Percentiles rank a stretch among this genome's conserved stretches.
phyloP scores from a whole-genome alignment of 192 early-diverging fungal species.

The Podila epigama region DNA sequence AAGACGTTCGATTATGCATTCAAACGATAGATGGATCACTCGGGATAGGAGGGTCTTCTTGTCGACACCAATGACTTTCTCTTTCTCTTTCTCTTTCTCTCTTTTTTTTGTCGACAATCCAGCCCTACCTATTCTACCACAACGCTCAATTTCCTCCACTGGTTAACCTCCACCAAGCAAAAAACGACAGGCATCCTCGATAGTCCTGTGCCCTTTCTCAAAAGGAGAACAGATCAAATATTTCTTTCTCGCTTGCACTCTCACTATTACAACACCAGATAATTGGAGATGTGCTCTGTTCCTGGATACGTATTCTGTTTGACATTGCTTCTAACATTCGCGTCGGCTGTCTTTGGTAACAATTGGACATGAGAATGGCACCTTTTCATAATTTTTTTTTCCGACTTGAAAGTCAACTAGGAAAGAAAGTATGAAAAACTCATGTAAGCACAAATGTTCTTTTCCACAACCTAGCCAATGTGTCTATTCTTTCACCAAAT shows the following conservation, averaged over 20 bases:
- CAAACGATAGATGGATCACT: too few species aligned
- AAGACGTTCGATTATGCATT: too few species aligned
- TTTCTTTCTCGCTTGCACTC: not conserved
- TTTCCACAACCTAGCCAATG: constrained; percentile 1
- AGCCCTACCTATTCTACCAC: too few species aligned
- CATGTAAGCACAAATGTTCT: not conserved
- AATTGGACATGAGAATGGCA: too few species aligned
- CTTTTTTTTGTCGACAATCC: constrained; percentile 4
- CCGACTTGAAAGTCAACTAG: not conserved
- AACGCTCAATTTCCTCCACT: not conserved
- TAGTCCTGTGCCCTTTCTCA: too few species aligned
- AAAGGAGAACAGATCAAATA: too few species aligned
- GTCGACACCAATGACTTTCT: constrained; percentile 7
- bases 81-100: not conserved
- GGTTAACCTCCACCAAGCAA: not conserved
- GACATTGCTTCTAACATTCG: not conserved
- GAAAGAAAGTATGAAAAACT: not conserved
- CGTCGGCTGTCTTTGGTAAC: not conserved
- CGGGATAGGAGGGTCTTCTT: too few species aligned
- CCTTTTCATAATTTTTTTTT: too few species aligned
- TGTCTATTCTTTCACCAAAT: constrained; percentile 7
- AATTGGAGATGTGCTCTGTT: not conserved
- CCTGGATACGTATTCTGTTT: not conserved
- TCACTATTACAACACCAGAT: not conserved
- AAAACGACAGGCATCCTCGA: not conserved